Conservation (phyloP, 75 land plant species). For the Adiantum capillusveneris region DNA sequence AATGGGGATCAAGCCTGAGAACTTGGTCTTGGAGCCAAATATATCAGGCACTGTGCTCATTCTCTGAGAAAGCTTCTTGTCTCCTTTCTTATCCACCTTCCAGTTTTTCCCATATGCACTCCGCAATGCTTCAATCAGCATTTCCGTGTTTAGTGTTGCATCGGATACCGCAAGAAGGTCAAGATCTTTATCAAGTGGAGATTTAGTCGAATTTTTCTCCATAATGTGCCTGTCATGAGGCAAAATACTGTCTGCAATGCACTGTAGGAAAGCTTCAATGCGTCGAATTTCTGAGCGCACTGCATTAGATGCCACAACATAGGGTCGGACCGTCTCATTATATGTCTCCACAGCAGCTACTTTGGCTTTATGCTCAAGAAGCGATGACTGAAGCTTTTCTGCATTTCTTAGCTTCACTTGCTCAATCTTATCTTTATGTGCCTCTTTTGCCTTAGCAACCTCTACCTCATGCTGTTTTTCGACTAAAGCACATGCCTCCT, state of each 20-base stretch:
- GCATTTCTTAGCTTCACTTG: conserved; percentile 6
- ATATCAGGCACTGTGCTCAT: too few relatives aligned
- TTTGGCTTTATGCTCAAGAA: conserved; percentile 20
- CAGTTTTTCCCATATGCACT: conserved; percentile 7
- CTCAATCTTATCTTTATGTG: conserved; percentile 1
- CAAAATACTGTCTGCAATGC: neutral
- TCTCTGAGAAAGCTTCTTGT: neutral
- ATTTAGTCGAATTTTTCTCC: neutral
- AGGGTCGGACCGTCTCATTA: conserved; percentile 20
- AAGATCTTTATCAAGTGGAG: conserved; percentile 3
- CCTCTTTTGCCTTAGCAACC: conserved; percentile 5
- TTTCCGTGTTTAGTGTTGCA: conserved; percentile 1
- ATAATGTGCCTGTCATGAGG: neutral
- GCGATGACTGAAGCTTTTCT: conserved; percentile 8
- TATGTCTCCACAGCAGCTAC: conserved; percentile 21
- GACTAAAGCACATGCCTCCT: conserved; percentile 1
- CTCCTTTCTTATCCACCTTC: conserved; percentile 1
- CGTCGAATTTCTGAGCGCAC: conserved; percentile 16
- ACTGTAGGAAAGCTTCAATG: conserved; percentile 11
- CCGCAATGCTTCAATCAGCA: conserved; percentile 16
- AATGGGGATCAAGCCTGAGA: conserved; percentile 6
- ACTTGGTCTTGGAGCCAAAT: too few relatives aligned
- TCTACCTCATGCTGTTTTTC: conserved; percentile 16
- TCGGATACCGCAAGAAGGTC: conserved; percentile 6
- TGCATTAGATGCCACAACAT: conserved; percentile 19